A percentile compares a stretch with the other conserved stretches of the same genome.
Conservation (phyloP, 2,329 filamentous ascomycete species). For the Bipolaris bicolor region DNA sequence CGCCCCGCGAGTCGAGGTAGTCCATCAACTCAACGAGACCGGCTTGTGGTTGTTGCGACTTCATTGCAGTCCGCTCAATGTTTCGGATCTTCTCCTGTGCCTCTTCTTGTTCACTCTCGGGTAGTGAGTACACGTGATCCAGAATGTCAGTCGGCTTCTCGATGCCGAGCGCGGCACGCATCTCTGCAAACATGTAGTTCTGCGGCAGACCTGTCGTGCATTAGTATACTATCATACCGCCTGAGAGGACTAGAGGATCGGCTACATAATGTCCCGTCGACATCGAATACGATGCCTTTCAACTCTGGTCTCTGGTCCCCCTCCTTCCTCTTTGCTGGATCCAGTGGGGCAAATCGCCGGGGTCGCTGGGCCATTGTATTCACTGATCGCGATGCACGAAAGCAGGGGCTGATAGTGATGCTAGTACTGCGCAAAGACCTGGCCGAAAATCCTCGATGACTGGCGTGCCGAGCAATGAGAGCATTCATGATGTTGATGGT, state of each 20-base stretch:
- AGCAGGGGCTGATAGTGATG: not conserved
- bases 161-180: slow-evolving; percentile 78
- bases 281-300: slow-evolving; percentile 79
- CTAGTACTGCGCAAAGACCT: not conserved
- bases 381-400: slow-evolving; percentile 7
- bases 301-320: slow-evolving; percentile 53
- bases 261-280: slow-evolving; percentile 92
- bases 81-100: slow-evolving; percentile 76
- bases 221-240: slow-evolving; percentile 10
- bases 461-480: slow-evolving; percentile 2
- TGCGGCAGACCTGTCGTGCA: slow-evolving; percentile 73
- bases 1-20: slow-evolving; percentile 71
- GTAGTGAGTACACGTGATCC: slow-evolving; percentile 80
- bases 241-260: slow-evolving; percentile 18
- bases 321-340: slow-evolving; percentile 36
- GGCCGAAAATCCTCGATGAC: slow-evolving; percentile 1
- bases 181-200: slow-evolving; percentile 92
- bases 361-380: slow-evolving; percentile 33
- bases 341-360: slow-evolving; percentile 59
- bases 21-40: slow-evolving; percentile 80
- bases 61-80: slow-evolving; percentile 85
- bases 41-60: slow-evolving; percentile 77
- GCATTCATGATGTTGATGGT: slow-evolving; percentile 14
- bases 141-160: slow-evolving; percentile 78
- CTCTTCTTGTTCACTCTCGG: slow-evolving; percentile 63